Evolutionary conservation across 169 alveolate species (phyloP), one percentile per base, ranked within the genome.

Genomic region (Prorocentrum cordatum): DNA sequence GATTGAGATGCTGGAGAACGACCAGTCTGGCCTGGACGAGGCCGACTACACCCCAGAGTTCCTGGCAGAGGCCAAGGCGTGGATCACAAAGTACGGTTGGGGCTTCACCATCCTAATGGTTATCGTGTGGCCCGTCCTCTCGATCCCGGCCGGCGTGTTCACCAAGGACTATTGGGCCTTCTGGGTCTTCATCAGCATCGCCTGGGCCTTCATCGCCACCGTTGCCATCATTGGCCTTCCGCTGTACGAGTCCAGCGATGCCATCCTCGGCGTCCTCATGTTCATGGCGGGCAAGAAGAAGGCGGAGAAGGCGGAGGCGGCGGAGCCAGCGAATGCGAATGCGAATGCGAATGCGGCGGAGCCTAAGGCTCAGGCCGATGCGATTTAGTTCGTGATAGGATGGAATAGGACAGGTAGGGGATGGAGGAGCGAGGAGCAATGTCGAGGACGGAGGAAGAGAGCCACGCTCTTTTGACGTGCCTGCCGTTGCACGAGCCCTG

Each of bases 151-250:
- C 5, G 77, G 77, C 20, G 89, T 79, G 22, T 79, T 79, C 50
- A 20, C 73, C 27, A 54, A 33, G 66, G 88, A 59, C 27, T 39
- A 58, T 47, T 79, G 59, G 20, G 59, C 64, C 18, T 58, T 39
- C 80, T 83, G 91, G 91, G 91, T 83, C 38, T 39, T 39, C 67
- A 39, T 83, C 24, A 33, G 68, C 38, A 62, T 83, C 27, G 91
- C 71, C 20, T 83, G 91, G 91, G 33, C 75, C 59, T 32, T 64
- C 50, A 59, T 66, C 35, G 91, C 83, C 27, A 32, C 83, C 27
- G 45, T 83, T 39, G 91, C 66, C 61, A 66, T 83, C 71, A 45
- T 66, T 36, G 80, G 29, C 36, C 68, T 83, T 38, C 91, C 91
- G n/a, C 35, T 77, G 24, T 32, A 77, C 12, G 87, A 77, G 62